These are phyloP conservation scores for Tillandsia fasciculata DNA, from an alignment of 176 grass and related monocot species.

Conservation along the genomic window DNA sequence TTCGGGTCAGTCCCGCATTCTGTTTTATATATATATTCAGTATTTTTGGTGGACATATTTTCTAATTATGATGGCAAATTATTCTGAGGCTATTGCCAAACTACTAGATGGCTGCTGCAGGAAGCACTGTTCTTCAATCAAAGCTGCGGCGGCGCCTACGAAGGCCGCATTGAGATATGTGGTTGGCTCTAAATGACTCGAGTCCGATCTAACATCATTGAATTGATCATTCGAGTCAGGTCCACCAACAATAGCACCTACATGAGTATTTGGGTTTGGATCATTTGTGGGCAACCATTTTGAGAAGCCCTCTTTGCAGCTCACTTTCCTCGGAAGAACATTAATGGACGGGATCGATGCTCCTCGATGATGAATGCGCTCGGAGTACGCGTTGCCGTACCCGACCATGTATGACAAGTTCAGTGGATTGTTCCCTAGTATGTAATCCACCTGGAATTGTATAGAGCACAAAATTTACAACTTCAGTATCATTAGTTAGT, in stretches of 20 bases:
- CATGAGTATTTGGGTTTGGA: slow-evolving; percentile 35
- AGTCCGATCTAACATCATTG: slow-evolving; percentile 34
- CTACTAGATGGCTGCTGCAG: background rate
- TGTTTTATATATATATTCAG: too few species aligned
- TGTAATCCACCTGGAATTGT: slow-evolving; percentile 39
- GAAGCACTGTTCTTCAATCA: slow-evolving; percentile 2
- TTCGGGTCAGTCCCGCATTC: too few species aligned
- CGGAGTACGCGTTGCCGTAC: slow-evolving; percentile 22
- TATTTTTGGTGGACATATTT: too few species aligned
- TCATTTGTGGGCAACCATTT: slow-evolving; percentile 22
- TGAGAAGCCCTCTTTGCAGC: slow-evolving; percentile 37
- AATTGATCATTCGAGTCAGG: slow-evolving; percentile 41
- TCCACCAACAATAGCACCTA: slow-evolving; percentile 36
- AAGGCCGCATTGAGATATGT: slow-evolving; percentile 60
- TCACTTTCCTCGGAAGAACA: slow-evolving; percentile 30
- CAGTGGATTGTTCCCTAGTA: slow-evolving; percentile 39
- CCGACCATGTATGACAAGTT: slow-evolving; percentile 40
- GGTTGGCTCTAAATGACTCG: slow-evolving; percentile 34
- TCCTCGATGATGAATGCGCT: slow-evolving; percentile 39
- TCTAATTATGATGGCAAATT: too few species aligned
- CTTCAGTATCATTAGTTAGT: background rate
- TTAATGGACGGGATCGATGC: slow-evolving; percentile 37
- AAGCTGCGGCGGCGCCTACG: slow-evolving; percentile 36
- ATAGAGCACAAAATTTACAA: background rate
- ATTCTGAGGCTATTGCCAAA: too few species aligned